Conservation (phyloP, 1,284 basidiomycete genomes). For the Fomes fomentarius region DNA sequence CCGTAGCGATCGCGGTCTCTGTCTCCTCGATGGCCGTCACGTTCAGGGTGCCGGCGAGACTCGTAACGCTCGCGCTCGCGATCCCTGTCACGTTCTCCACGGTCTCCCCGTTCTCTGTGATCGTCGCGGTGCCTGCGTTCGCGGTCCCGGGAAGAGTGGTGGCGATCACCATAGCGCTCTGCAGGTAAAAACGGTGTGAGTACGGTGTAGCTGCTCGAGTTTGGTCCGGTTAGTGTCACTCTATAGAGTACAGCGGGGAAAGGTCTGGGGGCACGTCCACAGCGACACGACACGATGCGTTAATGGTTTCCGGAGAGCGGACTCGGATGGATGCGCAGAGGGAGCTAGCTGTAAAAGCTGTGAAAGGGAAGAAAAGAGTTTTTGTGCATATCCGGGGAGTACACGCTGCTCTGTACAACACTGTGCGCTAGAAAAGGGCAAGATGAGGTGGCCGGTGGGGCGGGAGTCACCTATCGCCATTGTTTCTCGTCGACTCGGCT, state of each 20-base stretch:
- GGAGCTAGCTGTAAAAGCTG: constrained; percentile 57
- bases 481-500: constrained; percentile 18
- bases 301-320: neutral
- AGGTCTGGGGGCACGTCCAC: neutral
- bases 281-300: constrained; percentile 15
- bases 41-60: constrained; percentile 34
- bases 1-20: constrained; percentile 39
- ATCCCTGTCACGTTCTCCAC: constrained; percentile 42
- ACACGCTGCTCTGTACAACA: constrained; percentile 3
- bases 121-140: constrained; percentile 49
- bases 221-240: constrained; percentile 35
- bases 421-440: constrained; percentile 30
- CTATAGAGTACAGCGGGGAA: too few relatives aligned
- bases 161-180: constrained; percentile 52
- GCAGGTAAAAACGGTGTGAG: constrained; percentile 32
- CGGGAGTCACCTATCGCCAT: constrained; percentile 18
- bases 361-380: constrained; percentile 8
- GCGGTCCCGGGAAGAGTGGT: constrained; percentile 44
- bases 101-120: constrained; percentile 36
- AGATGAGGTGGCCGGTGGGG: constrained; percentile 21
- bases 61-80: constrained; percentile 41
- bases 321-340: constrained; percentile 23
- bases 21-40: constrained; percentile 42
- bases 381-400: constrained; percentile 1
- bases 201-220: constrained; percentile 25